Conservation (phyloP, 495 filamentous ascomycete species). For the Geopyxis carbonaria region DNA sequence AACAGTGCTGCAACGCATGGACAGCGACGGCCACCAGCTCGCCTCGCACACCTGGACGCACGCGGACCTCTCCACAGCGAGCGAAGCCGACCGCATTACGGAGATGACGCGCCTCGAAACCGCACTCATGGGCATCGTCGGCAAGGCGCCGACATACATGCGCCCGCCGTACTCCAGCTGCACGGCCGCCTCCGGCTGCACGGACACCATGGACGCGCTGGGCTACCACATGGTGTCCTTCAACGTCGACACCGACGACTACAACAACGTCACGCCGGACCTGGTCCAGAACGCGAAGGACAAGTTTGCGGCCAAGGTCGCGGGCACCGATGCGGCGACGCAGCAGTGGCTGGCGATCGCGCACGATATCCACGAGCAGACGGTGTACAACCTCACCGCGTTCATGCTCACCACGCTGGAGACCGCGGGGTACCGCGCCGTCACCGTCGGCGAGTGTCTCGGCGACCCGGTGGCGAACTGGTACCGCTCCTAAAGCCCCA, state of each 20-base stretch:
- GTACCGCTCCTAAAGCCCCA: too few species aligned
- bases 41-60: constrained; percentile 62
- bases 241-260: constrained; percentile 67
- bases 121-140: constrained; percentile 50
- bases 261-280: constrained; percentile 41
- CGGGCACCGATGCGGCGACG: constrained; percentile 28
- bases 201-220: constrained; percentile 40
- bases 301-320: constrained; percentile 45
- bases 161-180: constrained; percentile 40
- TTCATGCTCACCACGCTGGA: constrained; percentile 42
- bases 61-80: constrained; percentile 40
- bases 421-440: constrained; percentile 39
- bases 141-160: constrained; percentile 60
- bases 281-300: constrained; percentile 56
- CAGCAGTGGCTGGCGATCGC: constrained; percentile 49
- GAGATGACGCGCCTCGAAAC: constrained; percentile 55
- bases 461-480: constrained; percentile 53
- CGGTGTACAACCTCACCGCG: constrained; percentile 56
- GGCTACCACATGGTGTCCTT: constrained; percentile 63
- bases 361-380: constrained; percentile 66
- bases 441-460: constrained; percentile 60
- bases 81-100: constrained; percentile 32
- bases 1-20: constrained; percentile 41
- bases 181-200: constrained; percentile 38
- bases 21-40: constrained; percentile 47